These are phyloP conservation scores for Mucor circinelloides DNA, from an alignment of 371 early-diverging fungal genomes.

Conservation along the genomic window DNA sequence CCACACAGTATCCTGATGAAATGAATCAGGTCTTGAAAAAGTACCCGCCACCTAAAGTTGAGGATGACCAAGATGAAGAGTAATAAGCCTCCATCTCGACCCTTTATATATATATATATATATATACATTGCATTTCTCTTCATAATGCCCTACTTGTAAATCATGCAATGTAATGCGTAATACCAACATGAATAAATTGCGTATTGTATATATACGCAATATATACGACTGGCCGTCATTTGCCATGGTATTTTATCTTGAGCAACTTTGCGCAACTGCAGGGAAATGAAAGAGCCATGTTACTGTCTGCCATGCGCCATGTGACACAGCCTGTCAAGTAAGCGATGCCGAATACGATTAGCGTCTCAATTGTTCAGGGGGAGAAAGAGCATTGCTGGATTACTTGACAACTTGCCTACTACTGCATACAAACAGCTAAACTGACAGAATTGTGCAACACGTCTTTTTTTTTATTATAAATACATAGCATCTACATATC, in stretches of 20 bases:
- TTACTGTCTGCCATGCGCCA: not conserved
- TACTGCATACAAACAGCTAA: not conserved
- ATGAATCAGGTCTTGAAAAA: conserved; percentile 24
- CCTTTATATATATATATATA: not conserved
- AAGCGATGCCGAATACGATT: not conserved
- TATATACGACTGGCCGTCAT: not conserved
- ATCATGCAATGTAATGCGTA: not conserved
- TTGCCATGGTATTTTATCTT: not conserved
- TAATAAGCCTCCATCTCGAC: not conserved
- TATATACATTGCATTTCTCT: not conserved
- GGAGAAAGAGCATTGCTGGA: not conserved
- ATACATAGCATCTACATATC: not conserved
- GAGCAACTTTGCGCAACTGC: not conserved
- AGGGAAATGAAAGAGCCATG: not conserved
- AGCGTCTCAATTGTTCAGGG: not conserved
- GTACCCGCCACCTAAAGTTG: conserved; percentile 34
- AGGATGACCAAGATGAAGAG: conserved; percentile 23
- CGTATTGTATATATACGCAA: not conserved
- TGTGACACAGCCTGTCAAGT: not conserved
- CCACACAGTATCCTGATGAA: conserved; percentile 40
- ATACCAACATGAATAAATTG: not conserved
- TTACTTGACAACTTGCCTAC: not conserved
- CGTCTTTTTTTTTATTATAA: not conserved
- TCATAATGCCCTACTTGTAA: not conserved
- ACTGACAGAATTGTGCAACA: not conserved